Percentiles rank a stretch among this genome's conserved stretches.
Evolutionary conservation across 768 basidiomycete genomes (phyloP).

Genomic region (Cyathus striatus): DNA sequence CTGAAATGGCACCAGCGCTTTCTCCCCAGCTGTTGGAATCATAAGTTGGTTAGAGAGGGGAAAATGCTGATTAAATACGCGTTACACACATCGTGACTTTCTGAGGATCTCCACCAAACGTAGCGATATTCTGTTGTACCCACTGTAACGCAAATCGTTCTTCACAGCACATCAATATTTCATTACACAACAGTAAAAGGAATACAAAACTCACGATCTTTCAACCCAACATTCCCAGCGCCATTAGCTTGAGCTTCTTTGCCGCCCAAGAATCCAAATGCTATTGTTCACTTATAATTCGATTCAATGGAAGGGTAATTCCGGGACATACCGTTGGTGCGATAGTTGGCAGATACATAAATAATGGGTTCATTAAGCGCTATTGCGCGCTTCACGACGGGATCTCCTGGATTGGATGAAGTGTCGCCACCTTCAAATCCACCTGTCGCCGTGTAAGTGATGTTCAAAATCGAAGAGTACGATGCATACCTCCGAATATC

Average conservation of each 20-base stretch:
- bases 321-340: slow-evolving; percentile 22
- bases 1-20: slow-evolving; percentile 24
- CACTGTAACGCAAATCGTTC: slow-evolving; percentile 44
- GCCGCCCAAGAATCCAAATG: slow-evolving; percentile 34
- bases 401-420: background rate
- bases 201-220: slow-evolving; percentile 34
- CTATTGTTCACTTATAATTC: slow-evolving; percentile 8
- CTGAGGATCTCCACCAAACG: slow-evolving; percentile 48
- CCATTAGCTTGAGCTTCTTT: slow-evolving; percentile 30
- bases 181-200: background rate
- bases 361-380: slow-evolving; percentile 11
- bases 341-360: slow-evolving; percentile 20
- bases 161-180: too few species aligned
- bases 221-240: slow-evolving; percentile 42
- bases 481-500: slow-evolving; percentile 10
- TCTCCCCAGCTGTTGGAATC: slow-evolving; percentile 37
- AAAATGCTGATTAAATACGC: background rate
- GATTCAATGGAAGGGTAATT: slow-evolving; percentile 3
- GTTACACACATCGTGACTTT: slow-evolving; percentile 37
- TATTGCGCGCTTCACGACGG: slow-evolving; percentile 10
- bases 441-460: background rate
- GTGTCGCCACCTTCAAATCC: background rate
- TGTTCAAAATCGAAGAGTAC: too few species aligned
- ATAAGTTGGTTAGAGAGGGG: background rate
- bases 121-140: slow-evolving; percentile 46